Conservation (phyloP, 495 filamentous ascomycete species). For the Podospora comata region DNA sequence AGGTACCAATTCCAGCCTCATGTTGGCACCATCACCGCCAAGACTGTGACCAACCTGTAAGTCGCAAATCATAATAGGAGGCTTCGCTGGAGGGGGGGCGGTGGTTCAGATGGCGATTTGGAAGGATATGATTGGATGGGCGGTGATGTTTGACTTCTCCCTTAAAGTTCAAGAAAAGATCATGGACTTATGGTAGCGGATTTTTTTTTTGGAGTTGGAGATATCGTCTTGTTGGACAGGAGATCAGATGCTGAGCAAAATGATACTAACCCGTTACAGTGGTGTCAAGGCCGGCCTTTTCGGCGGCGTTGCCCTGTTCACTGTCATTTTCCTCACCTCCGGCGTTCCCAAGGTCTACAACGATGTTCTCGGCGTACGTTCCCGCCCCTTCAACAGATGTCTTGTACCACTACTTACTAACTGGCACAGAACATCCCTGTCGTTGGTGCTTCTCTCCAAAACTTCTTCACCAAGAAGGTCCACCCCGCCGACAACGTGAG, state of each 20-base stretch:
- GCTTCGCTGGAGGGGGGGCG: background rate
- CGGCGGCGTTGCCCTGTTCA: conserved; percentile 54
- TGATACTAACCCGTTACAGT: conserved; percentile 28
- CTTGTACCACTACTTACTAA: conserved; percentile 13
- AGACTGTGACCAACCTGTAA: conserved; percentile 40
- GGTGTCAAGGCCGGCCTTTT: conserved; percentile 47
- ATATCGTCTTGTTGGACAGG: background rate
- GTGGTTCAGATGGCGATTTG: background rate
- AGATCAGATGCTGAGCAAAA: background rate
- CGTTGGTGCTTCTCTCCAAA: conserved; percentile 30
- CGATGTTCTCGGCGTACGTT: conserved; percentile 52
- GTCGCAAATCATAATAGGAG: conserved; percentile 10
- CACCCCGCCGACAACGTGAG: conserved; percentile 59
- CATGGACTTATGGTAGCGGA: too few species aligned
- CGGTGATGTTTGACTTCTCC: too few species aligned
- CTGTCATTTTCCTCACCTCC: conserved; percentile 58
- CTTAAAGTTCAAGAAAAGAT: too few species aligned
- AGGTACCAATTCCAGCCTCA: conserved; percentile 50
- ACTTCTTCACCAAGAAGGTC: conserved; percentile 49
- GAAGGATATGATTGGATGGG: background rate
- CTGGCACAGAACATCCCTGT: conserved; percentile 51
- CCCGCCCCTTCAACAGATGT: background rate
- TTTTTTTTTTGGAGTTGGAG: background rate
- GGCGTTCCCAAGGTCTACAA: conserved; percentile 54
- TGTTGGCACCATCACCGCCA: conserved; percentile 37